Base-by-base conservation (phyloP, 257 asterid genomes). In the Primulina tabacum region DNA sequence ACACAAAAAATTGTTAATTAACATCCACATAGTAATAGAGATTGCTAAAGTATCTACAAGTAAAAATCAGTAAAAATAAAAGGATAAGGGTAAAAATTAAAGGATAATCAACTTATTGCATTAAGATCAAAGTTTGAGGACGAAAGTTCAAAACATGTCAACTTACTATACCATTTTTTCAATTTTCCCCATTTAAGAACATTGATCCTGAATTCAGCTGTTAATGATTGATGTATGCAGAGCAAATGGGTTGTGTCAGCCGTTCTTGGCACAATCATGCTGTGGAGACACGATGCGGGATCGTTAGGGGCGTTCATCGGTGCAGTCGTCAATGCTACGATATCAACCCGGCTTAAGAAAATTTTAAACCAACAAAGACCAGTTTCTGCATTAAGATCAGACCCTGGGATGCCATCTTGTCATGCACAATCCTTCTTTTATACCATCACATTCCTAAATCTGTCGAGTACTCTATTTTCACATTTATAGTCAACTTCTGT, bases 391-490 rank as follows among this genome's bases (percentile, higher is more conserved):
- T 34, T 73, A 64, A 77, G 84, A 79, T 77, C 89, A 29, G 92
- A 81, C 62, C 92, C 92, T 1, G 89, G 92, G 40, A 84, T 86
- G 92, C 86, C 92, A 26, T 86, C 24, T 21, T 21, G 24, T 21
- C 24, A 84, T 53, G 82, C 88, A 0, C 89, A 80, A 24, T 73
- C 84, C 64, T 78, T 86, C 71, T 84, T 81, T 73, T 86, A 64
- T 56, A 64, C 66, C 0, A 57, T 80, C 14, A 47, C 78, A 32
- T 80, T 74, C 43, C 32, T 75, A 69, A 68, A 65, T 34, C 32
- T 71, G 38, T 86, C 83, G 65, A 53, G 92, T 86, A 79, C 24
- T 40, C 18, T 67, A 69, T 73, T 59, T 34, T 12, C 3, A 3
- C 7, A 17, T 14, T 17, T 69, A 20, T n/a, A 37, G 24, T 56